These are phyloP conservation scores for Pseudogymnoascus pannorum DNA, from an alignment of 2,329 filamentous ascomycete species.

Conservation along the genomic window DNA sequence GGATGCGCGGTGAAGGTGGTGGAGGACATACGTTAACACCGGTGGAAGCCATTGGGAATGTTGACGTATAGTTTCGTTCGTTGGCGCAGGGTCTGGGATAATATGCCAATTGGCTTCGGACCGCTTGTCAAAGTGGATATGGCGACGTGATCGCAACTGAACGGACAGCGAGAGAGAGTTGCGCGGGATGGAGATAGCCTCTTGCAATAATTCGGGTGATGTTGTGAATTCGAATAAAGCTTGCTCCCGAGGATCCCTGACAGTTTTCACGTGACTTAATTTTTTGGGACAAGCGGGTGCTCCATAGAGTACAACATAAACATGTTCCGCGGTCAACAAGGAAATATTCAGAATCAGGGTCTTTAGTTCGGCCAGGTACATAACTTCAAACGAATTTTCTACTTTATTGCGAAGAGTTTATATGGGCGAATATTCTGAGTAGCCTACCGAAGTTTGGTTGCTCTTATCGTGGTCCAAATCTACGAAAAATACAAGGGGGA, in stretches of 20 bases:
- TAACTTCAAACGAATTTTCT: background rate
- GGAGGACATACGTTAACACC: constrained; percentile 44
- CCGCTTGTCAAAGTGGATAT: background rate
- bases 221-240: constrained; percentile 10
- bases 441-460: background rate
- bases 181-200: constrained; percentile 8
- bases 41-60: constrained; percentile 34
- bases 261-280: constrained; percentile 1
- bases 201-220: constrained; percentile 11
- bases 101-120: constrained; percentile 9
- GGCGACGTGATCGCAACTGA: constrained; percentile 6
- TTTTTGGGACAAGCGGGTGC: constrained; percentile 10
- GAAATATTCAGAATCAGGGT: constrained; percentile 6
- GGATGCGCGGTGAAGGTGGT: constrained; percentile 12
- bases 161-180: constrained; percentile 1
- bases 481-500: constrained; percentile 4
- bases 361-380: background rate
- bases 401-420: constrained; percentile 1
- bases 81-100: background rate
- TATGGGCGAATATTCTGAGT: background rate
- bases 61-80: constrained; percentile 9
- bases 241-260: constrained; percentile 10
- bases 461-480: background rate
- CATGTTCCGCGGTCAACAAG: constrained; percentile 6
- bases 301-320: background rate